Percentiles rank a stretch among this genome's conserved stretches.
phyloP scores from a whole-genome alignment of 148 eudicot species.

The Silene latifolia region DNA sequence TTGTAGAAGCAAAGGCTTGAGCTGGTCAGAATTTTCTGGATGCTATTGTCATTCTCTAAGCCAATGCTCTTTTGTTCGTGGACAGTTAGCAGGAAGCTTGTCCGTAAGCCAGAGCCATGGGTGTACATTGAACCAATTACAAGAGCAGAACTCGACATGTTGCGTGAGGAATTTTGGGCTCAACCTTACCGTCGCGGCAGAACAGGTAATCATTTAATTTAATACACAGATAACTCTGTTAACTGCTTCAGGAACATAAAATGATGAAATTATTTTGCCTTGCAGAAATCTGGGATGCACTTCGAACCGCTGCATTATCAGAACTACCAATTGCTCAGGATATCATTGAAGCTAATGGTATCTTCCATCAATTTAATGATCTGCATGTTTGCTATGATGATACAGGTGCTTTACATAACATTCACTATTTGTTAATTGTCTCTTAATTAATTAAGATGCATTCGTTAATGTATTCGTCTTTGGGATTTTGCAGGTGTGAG shows the following conservation, averaged over 20 bases:
- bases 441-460: background rate
- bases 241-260: background rate
- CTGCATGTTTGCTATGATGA: slow-evolving; percentile 79
- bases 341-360: slow-evolving; percentile 74
- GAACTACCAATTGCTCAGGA: slow-evolving; percentile 61
- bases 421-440: background rate
- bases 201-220: slow-evolving; percentile 39
- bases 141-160: slow-evolving; percentile 42
- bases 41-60: no score
- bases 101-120: no score
- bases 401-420: slow-evolving; percentile 39
- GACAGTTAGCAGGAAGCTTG: no score
- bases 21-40: no score
- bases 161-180: slow-evolving; percentile 94
- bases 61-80: no score
- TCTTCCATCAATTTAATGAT: slow-evolving; percentile 53
- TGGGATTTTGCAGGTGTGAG: slow-evolving; percentile 53
- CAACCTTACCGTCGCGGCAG: slow-evolving; percentile 81
- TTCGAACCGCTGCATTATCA: slow-evolving; percentile 64
- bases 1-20: no score
- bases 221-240: no score
- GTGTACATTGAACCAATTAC: slow-evolving; percentile 35
- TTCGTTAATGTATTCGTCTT: background rate
- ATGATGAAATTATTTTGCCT: background rate
- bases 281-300: slow-evolving; percentile 93